These are phyloP conservation scores for Pythium coloratum DNA, from an alignment of 352 stramenopile species.

Conservation along the genomic window DNA sequence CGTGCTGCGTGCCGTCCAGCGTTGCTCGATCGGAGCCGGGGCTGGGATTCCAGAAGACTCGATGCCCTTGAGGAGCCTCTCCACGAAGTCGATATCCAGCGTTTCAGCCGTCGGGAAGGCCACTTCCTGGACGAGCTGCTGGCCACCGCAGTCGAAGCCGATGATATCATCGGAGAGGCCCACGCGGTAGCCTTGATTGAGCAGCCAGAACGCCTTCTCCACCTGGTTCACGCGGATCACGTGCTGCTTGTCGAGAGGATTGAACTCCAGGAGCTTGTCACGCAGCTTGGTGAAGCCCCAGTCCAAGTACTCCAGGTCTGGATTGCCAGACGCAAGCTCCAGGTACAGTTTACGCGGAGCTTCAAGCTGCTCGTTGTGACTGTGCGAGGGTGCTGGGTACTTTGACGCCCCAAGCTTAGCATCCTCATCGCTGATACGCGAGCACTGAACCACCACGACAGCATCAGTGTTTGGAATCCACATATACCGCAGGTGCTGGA, in stretches of 20 bases:
- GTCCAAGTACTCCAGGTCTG: conserved; percentile 62
- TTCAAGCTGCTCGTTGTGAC: conserved; percentile 65
- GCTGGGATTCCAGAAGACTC: conserved; percentile 92
- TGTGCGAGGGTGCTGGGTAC: conserved; percentile 49
- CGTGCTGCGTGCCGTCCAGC: conserved; percentile 92
- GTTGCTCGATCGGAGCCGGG: conserved; percentile 97
- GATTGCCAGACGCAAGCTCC: conserved; percentile 56
- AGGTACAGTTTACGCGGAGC: conserved; percentile 81
- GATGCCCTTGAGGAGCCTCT: conserved; percentile 91
- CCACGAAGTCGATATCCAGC: conserved; percentile 93
- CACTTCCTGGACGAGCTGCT: conserved; percentile 98
- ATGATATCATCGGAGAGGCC: conserved; percentile 94
- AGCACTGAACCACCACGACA: conserved; percentile 93
- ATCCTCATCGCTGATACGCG: conserved; percentile 53
- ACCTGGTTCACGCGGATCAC: conserved; percentile 94
- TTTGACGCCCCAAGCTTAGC: conserved; percentile 31
- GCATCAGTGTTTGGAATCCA: conserved; percentile 98
- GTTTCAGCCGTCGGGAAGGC: conserved; percentile 88
- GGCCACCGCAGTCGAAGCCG: conserved; percentile 98
- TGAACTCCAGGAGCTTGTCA: conserved; percentile 78
- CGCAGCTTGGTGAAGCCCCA: conserved; percentile 86
- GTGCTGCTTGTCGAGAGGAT: conserved; percentile 90
- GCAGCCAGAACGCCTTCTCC: conserved; percentile 96
- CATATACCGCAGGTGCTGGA: conserved; percentile 96
- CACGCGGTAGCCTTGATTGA: conserved; percentile 90